These are phyloP conservation scores for Russula emetica DNA, from an alignment of 768 basidiomycete genomes.

Conservation along the genomic window DNA sequence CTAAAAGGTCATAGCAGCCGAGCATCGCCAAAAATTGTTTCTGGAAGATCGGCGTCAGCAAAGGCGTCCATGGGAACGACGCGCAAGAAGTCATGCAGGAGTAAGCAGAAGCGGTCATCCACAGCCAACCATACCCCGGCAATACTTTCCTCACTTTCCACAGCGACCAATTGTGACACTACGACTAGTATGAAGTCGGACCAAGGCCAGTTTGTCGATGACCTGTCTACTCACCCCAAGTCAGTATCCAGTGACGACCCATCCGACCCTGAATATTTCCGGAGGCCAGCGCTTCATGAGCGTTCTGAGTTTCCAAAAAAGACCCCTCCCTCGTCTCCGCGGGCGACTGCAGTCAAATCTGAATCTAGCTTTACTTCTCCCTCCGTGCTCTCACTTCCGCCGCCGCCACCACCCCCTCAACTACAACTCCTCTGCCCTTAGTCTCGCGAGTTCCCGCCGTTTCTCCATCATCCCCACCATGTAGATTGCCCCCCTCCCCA, in stretches of 20 bases:
- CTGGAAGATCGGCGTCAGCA: conserved; percentile 10
- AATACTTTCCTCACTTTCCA: neutral
- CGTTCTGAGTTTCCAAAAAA: neutral
- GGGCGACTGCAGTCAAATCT: neutral
- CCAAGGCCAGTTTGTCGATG: neutral
- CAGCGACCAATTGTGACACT: neutral
- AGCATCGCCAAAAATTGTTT: neutral
- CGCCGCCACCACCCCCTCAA: conserved; percentile 9
- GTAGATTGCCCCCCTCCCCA: neutral
- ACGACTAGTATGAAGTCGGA: neutral
- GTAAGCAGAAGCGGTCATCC: conserved; percentile 1
- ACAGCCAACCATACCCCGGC: neutral
- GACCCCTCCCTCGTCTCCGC: neutral
- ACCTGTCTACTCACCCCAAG: neutral
- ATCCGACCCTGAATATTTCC: neutral
- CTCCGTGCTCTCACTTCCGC: neutral
- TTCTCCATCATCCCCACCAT: neutral
- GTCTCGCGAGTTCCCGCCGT: neutral
- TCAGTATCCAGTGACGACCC: neutral
- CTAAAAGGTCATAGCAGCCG: conserved; percentile 4
- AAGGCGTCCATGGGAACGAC: neutral
- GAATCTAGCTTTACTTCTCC: neutral
- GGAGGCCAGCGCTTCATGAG: neutral
- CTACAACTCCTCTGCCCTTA: neutral
- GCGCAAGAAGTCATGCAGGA: conserved; percentile 4